These are phyloP conservation scores for Cotoneaster glaucophyllus DNA, from an alignment of 306 rosid species.

Conservation along the genomic window DNA sequence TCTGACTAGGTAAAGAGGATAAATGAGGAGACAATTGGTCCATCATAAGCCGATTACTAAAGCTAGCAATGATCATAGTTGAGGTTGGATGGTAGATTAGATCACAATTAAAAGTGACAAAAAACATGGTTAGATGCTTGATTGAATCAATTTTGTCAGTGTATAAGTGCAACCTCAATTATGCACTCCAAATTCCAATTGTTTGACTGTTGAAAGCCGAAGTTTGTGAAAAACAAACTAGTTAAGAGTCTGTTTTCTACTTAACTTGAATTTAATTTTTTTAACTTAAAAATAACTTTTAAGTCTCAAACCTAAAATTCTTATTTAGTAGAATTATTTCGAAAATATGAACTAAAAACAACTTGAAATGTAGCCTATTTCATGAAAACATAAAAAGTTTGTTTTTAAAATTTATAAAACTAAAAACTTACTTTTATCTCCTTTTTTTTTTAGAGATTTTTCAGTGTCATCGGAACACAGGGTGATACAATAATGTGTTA, in stretches of 20 bases:
- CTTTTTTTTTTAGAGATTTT: no score
- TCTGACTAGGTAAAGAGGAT: neutral
- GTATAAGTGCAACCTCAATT: constrained; percentile 11
- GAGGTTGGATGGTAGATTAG: neutral
- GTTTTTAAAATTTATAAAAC: no score
- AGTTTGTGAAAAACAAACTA: neutral
- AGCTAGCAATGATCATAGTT: neutral
- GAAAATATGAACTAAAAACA: no score
- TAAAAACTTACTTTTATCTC: no score
- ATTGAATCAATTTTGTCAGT: constrained; percentile 8
- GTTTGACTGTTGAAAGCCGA: constrained; percentile 21
- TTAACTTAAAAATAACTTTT: no score
- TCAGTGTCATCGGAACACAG: no score
- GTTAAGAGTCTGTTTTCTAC: fast-evolving
- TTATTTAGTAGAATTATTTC: no score
- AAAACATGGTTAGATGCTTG: constrained; percentile 6
- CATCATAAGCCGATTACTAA: neutral
- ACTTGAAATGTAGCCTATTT: no score
- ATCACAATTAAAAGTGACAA: neutral
- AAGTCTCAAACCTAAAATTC: no score
- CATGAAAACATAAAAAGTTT: no score
- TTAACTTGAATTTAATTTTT: no score
- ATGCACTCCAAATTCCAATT: neutral
- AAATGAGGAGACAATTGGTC: neutral
- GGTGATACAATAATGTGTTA: fast-evolving